Conservation (phyloP, 1,284 basidiomycete species). For the Pholiota adiposa region DNA sequence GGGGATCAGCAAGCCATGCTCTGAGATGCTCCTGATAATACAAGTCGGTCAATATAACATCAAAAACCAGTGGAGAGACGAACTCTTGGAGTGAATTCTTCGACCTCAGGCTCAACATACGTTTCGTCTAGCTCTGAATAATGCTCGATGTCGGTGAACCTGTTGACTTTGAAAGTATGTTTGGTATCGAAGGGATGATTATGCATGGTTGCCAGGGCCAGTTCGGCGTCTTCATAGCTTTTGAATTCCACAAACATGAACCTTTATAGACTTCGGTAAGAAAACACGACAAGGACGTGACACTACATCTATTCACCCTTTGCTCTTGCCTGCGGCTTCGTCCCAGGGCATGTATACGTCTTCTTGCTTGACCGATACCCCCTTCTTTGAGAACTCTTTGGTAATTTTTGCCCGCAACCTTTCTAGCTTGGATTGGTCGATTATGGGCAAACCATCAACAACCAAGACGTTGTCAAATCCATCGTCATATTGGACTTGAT, state of each 20-base stretch:
- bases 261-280: conserved; percentile 41
- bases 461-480: conserved; percentile 88
- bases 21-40: conserved; percentile 85
- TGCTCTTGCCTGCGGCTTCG: conserved; percentile 77
- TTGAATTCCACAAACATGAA: conserved; percentile 92
- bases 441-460: conserved; percentile 85
- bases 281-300: conserved; percentile 6
- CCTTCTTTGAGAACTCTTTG: conserved; percentile 83
- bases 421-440: conserved; percentile 82
- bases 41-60: background rate
- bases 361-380: conserved; percentile 75
- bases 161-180: conserved; percentile 90
- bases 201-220: conserved; percentile 83
- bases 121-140: conserved; percentile 83
- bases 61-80: background rate
- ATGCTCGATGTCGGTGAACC: conserved; percentile 92
- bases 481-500: conserved; percentile 79
- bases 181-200: conserved; percentile 91
- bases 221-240: conserved; percentile 79
- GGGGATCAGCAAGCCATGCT: conserved; percentile 92
- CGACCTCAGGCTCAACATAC: conserved; percentile 80
- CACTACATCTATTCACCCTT: conserved; percentile 75
- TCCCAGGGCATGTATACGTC: conserved; percentile 89
- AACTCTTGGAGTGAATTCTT: conserved; percentile 85
- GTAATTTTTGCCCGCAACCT: conserved; percentile 80